phyloP scores from a whole-genome alignment of 768 basidiomycete genomes.

The Flagelloscypha sp. region DNA sequence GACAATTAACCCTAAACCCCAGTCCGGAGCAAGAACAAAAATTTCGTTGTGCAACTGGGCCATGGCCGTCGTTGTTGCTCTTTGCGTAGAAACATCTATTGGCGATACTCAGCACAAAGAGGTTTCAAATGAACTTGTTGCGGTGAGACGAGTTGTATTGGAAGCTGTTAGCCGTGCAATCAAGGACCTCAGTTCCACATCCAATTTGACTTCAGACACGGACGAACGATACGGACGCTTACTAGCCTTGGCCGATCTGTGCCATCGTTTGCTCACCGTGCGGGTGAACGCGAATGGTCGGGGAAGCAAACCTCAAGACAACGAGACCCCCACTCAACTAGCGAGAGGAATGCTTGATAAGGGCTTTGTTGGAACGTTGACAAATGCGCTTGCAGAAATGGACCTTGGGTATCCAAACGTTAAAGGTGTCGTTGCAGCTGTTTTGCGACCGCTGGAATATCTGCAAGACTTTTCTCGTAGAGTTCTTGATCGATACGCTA shows the following conservation, averaged over 20 bases:
- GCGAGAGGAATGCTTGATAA: conserved; percentile 99
- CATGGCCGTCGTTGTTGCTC: conserved; percentile 81
- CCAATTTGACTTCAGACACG: conserved; percentile 39
- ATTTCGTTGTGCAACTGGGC: conserved; percentile 75
- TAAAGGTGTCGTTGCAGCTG: conserved; percentile 73
- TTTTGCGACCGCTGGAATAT: conserved; percentile 83
- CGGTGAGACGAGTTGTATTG: conserved; percentile 87
- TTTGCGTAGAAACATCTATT: conserved; percentile 87
- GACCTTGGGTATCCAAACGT: conserved; percentile 95
- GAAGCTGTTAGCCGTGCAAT: conserved; percentile 82
- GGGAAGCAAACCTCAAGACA: conserved; percentile 49
- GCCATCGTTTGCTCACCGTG: conserved; percentile 78
- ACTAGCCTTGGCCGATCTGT: conserved; percentile 79
- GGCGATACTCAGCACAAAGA: conserved; percentile 68
- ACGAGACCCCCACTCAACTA: conserved; percentile 81
- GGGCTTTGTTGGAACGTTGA: conserved; percentile 84
- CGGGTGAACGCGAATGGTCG: conserved; percentile 49
- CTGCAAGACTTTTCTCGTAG: conserved; percentile 46
- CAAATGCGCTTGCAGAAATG: conserved; percentile 81
- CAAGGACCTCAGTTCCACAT: conserved; percentile 61
- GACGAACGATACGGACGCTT: conserved; percentile 83
- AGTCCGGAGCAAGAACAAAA: conserved; percentile 44
- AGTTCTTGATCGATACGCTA: conserved; percentile 2
- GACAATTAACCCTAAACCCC: conserved; percentile 56
- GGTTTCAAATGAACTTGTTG: conserved; percentile 65